phyloP scores from a whole-genome alignment of 208 protist species.

The Borovskyia barvae region DNA sequence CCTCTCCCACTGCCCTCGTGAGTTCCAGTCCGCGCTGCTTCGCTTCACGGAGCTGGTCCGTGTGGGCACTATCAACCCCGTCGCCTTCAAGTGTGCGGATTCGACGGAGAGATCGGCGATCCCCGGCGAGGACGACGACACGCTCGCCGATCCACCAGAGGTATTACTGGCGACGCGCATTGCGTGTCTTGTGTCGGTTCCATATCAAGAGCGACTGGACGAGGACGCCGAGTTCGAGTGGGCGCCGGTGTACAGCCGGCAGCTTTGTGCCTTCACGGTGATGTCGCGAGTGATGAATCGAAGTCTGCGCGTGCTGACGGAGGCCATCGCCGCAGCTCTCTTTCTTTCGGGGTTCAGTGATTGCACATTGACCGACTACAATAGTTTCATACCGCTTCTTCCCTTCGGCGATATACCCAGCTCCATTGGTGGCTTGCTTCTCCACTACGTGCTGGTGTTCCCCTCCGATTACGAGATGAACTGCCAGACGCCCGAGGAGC shows the following conservation, averaged over 20 bases:
- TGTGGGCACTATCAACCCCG: slow-evolving; percentile 51
- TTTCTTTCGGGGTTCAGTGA: slow-evolving; percentile 67
- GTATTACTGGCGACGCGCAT: slow-evolving; percentile 77
- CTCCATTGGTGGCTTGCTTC: slow-evolving; percentile 75
- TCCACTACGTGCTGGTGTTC: slow-evolving; percentile 88
- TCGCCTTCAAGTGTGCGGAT: slow-evolving; percentile 44
- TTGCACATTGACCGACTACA: slow-evolving; percentile 56
- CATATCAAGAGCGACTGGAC: slow-evolving; percentile 40
- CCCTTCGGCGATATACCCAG: slow-evolving; percentile 73
- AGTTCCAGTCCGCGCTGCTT: slow-evolving; percentile 72
- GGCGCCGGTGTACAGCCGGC: slow-evolving; percentile 85
- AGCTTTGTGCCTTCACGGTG: slow-evolving; percentile 81
- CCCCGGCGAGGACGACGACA: background rate
- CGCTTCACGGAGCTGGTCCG: slow-evolving; percentile 74
- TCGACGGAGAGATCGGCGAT: no score
- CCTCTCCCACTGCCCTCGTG: slow-evolving; percentile 42
- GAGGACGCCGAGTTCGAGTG: slow-evolving; percentile 53
- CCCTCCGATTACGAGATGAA: slow-evolving; percentile 75
- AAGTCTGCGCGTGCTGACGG: slow-evolving; percentile 75
- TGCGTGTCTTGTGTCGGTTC: slow-evolving; percentile 65
- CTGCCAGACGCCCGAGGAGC: slow-evolving; percentile 54
- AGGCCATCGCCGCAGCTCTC: slow-evolving; percentile 73
- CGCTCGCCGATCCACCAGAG: slow-evolving; percentile 28
- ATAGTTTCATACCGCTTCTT: slow-evolving; percentile 43
- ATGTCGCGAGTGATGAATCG: slow-evolving; percentile 77